Evolutionary conservation across 1,139 yeast species (phyloP), one percentile per base, ranked within the genome.

Genomic region (Kluyveromyces sp.): DNA sequence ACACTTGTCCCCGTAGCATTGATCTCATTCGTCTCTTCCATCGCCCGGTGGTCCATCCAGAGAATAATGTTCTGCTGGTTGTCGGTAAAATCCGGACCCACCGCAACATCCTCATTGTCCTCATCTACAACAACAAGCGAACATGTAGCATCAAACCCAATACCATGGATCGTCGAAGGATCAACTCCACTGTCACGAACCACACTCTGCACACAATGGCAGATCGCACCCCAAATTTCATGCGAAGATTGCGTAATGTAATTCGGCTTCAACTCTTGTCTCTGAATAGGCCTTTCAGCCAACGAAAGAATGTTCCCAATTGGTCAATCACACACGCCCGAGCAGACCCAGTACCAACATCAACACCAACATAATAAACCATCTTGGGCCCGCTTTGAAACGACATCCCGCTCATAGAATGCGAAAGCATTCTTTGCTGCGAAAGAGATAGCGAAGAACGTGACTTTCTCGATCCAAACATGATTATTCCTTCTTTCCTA

Each of bases 31-130:
- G 97, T 89, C 65, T 90, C 96, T n/a, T 73, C 72, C n/a, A 74
- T 81, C 1, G 98, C 97, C 54, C 98, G 77, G 67, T 92, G 98
- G 68, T 92, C 98, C 97, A 92, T 90, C 97, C 98, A 92, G 50
- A 92, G 70, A 45, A 92, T 81, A 59, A 92, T 83, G 66, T 92
- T 89, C 62, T 90, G 95, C 53, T 76, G 76, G 37, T 71, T 57
- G 59, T 87, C 81, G 37, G 68, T 55, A 64, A 87, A 92, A 61
- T 90, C 87, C 1, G 98, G 98, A 10, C 98, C 98, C 15, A 90
- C 97, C 0, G 84, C 88, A 40, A 86, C 76, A 3, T 96, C 96
- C 42, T 71, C 65, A 59, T 85, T 89, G 25, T 72, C 65, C 53
- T 83, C 86, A 48, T 80, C 73, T 41, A 90, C 71, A 1, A 81